phyloP scores from a whole-genome alignment of 371 early-diverging fungal species.

The Circinella umbellata region DNA sequence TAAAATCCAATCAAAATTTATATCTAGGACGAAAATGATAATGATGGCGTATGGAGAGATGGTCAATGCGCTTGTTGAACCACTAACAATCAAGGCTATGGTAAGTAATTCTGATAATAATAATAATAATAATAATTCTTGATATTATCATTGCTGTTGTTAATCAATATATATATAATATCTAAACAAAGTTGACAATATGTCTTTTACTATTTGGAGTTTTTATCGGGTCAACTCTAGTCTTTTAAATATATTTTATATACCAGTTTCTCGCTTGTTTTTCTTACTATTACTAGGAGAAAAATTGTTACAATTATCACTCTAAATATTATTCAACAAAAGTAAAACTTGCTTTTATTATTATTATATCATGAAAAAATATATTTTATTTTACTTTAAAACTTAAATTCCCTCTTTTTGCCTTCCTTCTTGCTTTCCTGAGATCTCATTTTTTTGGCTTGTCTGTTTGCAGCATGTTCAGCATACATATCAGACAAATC shows the following conservation, averaged over 20 bases:
- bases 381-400: slow-evolving; percentile 37
- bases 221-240: slow-evolving; percentile 2
- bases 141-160: neutral
- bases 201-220: slow-evolving; percentile 8
- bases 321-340: no score
- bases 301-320: no score
- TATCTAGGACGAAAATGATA: slow-evolving; percentile 8
- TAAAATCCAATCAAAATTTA: no score
- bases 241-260: neutral
- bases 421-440: slow-evolving; percentile 50
- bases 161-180: neutral
- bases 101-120: neutral
- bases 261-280: neutral
- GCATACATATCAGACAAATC: slow-evolving; percentile 89
- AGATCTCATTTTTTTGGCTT: slow-evolving; percentile 71
- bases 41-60: slow-evolving; percentile 19
- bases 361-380: no score
- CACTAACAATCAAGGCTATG: slow-evolving; percentile 21
- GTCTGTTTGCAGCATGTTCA: slow-evolving; percentile 73
- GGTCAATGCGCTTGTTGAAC: slow-evolving; percentile 22
- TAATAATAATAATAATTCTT: neutral
- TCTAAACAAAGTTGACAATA: neutral
- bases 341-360: no score
- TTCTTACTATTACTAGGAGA: no score
- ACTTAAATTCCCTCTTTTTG: slow-evolving; percentile 78